Conservation (phyloP, 2,329 filamentous ascomycete genomes). For the Phaeosphaeriaceae sp. region DNA sequence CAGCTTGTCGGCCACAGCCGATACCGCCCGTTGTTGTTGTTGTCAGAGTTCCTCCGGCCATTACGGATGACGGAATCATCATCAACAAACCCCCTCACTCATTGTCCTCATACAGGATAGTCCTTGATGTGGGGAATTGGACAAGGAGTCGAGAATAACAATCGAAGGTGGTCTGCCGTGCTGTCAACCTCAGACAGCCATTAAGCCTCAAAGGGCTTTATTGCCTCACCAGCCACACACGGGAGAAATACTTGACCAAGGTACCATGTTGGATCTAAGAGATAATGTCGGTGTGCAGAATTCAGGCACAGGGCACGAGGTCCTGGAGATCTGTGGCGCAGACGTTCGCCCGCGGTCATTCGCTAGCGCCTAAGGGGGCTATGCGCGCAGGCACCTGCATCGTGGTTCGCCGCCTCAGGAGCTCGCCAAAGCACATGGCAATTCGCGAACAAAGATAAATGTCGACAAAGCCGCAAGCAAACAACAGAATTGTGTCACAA, state of each 20-base stretch:
- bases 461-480: background rate
- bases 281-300: background rate
- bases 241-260: too few species aligned
- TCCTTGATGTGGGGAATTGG: background rate
- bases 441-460: background rate
- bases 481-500: background rate
- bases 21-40: background rate
- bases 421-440: background rate
- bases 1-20: background rate
- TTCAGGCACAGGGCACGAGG: background rate
- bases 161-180: constrained; percentile 2
- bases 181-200: constrained; percentile 7
- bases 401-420: background rate
- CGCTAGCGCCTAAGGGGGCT: background rate
- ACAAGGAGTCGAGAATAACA: background rate
- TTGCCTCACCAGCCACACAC: background rate
- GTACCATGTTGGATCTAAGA: background rate
- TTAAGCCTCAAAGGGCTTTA: background rate
- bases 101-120: background rate
- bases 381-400: background rate
- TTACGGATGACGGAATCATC: background rate
- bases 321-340: background rate
- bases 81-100: background rate
- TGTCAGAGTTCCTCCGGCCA: background rate
- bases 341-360: background rate